Percentiles rank a stretch among this genome's conserved stretches.
These are phyloP conservation scores for Lenzites betulinus DNA, from an alignment of 768 basidiomycete genomes.

Conservation along the genomic window DNA sequence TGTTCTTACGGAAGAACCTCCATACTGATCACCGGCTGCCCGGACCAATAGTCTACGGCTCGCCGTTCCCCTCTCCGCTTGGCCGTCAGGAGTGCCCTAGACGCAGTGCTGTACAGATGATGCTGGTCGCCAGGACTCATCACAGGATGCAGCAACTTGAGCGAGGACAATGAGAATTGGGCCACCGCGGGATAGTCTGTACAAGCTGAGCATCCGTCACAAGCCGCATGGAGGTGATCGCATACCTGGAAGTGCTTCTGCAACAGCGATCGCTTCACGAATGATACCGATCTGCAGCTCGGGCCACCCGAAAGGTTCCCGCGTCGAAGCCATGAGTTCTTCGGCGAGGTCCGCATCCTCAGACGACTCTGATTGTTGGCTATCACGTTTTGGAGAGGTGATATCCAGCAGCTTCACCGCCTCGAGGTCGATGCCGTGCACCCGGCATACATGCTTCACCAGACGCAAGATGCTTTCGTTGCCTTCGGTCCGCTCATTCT, in stretches of 20 bases:
- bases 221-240: conserved; percentile 22
- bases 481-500: conserved; percentile 74
- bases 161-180: conserved; percentile 85
- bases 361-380: not conserved
- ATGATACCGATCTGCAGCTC: conserved; percentile 93
- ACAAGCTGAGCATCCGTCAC: not conserved
- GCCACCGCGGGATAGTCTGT: conserved; percentile 84
- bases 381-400: conserved; percentile 2
- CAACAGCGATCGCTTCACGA: conserved; percentile 88
- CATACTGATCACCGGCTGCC: conserved; percentile 76
- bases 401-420: conserved; percentile 54
- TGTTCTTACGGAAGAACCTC: conserved; percentile 69
- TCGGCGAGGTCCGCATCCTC: conserved; percentile 38
- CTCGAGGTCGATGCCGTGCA: conserved; percentile 82
- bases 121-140: conserved; percentile 78
- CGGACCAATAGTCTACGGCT: conserved; percentile 85
- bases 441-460: conserved; percentile 71
- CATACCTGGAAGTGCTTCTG: conserved; percentile 86
- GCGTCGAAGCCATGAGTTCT: conserved; percentile 38
- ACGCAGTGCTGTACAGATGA: conserved; percentile 72
- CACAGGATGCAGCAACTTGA: conserved; percentile 70
- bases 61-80: conserved; percentile 75
- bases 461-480: conserved; percentile 81
- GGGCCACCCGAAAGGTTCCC: conserved; percentile 84
- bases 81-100: conserved; percentile 71